These are phyloP conservation scores for Rhinocladiella mackenziei DNA, from an alignment of 2,329 filamentous ascomycete genomes.

Conservation along the genomic window DNA sequence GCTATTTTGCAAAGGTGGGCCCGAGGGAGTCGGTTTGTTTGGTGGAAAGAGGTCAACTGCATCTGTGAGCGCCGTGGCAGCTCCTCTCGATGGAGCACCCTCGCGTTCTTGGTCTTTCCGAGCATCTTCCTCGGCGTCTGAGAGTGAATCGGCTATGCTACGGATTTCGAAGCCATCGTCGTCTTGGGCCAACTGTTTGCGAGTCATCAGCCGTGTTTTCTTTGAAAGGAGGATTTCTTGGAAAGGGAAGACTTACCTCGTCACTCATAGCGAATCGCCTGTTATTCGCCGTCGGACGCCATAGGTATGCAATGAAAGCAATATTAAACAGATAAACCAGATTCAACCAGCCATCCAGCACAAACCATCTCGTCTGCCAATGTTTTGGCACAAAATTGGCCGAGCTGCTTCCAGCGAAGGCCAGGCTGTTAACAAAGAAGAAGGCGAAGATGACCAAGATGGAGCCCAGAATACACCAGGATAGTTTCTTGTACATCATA, in stretches of 20 bases:
- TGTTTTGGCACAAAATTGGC: constrained; percentile 92
- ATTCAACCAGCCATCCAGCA: constrained; percentile 96
- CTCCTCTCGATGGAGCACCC: constrained; percentile 20
- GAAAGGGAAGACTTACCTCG: constrained; percentile 55
- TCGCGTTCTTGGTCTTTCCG: constrained; percentile 34
- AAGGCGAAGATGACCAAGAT: constrained; percentile 96
- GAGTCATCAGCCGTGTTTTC: constrained; percentile 32
- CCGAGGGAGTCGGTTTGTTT: constrained; percentile 16
- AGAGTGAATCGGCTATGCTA: constrained; percentile 68
- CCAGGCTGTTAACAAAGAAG: constrained; percentile 97
- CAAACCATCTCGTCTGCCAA: constrained; percentile 97
- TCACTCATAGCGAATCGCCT: constrained; percentile 97
- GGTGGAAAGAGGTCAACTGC: constrained; percentile 7
- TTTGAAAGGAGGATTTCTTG: background rate
- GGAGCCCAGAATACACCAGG: constrained; percentile 92
- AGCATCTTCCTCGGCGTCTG: constrained; percentile 33
- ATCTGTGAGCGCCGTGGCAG: constrained; percentile 27
- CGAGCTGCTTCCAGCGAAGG: constrained; percentile 78
- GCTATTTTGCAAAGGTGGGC: constrained; percentile 17
- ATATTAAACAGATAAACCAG: constrained; percentile 94
- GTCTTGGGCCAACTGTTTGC: constrained; percentile 75
- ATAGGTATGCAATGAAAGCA: constrained; percentile 87
- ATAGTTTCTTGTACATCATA: constrained; percentile 94
- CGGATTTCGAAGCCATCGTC: constrained; percentile 97
- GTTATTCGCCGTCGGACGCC: constrained; percentile 95